phyloP scores from a whole-genome alignment of 306 rosid genomes.

The Prunus kanzakura region DNA sequence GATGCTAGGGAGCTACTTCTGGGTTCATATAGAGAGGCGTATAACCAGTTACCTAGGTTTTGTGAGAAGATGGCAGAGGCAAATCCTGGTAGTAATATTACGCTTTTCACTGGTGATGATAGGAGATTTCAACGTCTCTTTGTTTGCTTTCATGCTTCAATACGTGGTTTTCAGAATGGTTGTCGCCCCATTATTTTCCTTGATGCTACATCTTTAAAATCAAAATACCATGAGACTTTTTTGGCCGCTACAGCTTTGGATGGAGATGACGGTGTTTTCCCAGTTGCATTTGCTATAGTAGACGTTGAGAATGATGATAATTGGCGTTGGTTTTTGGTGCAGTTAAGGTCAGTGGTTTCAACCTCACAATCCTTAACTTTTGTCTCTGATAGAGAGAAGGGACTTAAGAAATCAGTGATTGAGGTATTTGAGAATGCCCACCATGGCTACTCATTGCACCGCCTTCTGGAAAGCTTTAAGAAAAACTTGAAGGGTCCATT shows the following conservation, averaged over 20 bases:
- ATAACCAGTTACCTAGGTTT: conserved; percentile 40
- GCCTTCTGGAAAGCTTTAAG: conserved; percentile 49
- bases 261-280: conserved; percentile 46
- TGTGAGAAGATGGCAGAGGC: conserved; percentile 50
- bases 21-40: conserved; percentile 53
- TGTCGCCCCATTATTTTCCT: conserved; percentile 60
- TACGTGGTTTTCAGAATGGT: conserved; percentile 45
- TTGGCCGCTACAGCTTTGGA: conserved; percentile 52
- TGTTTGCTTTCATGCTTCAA: conserved; percentile 35
- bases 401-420: conserved; percentile 31
- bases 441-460: conserved; percentile 46
- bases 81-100: conserved; percentile 41
- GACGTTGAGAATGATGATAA: conserved; percentile 41
- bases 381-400: conserved; percentile 50
- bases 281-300: conserved; percentile 47
- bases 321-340: conserved; percentile 59
- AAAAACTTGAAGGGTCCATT: conserved; percentile 47
- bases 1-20: conserved; percentile 49
- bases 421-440: conserved; percentile 36
- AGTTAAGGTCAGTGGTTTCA: conserved; percentile 28
- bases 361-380: conserved; percentile 35
- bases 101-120: conserved; percentile 31
- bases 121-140: conserved; percentile 42
- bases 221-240: conserved; percentile 46
- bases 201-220: conserved; percentile 40